A percentile compares a stretch with the other conserved stretches of the same genome.
These are phyloP conservation scores for Leptosphaerulina australis DNA, from an alignment of 2,329 filamentous ascomycete genomes.

Conservation along the genomic window DNA sequence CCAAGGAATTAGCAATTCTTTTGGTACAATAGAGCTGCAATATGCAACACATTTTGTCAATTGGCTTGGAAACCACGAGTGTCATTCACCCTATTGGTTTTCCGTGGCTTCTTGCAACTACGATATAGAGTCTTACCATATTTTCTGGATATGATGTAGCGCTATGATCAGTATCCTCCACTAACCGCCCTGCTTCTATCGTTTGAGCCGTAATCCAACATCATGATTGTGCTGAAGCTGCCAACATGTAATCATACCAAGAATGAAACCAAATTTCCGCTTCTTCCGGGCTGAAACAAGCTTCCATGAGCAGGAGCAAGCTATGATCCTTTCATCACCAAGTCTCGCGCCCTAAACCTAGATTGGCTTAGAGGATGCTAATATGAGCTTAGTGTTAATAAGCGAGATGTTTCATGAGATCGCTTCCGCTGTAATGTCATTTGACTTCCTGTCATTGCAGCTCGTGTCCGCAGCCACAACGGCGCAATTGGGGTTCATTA, in stretches of 20 bases:
- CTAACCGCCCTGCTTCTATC: too few species aligned
- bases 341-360: slow-evolving; percentile 2
- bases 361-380: not conserved
- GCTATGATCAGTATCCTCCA: too few species aligned
- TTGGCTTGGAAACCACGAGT: too few species aligned
- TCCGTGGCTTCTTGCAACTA: too few species aligned
- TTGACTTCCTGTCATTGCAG: slow-evolving; percentile 16
- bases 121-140: too few species aligned
- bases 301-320: slow-evolving; percentile 23
- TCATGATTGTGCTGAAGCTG: not conserved
- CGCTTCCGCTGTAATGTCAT: slow-evolving; percentile 25
- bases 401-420: slow-evolving; percentile 27
- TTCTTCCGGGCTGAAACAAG: slow-evolving; percentile 24
- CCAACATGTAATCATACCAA: not conserved
- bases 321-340: slow-evolving; percentile 23
- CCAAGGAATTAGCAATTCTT: too few species aligned
- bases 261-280: slow-evolving; percentile 20
- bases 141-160: too few species aligned
- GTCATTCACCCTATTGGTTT: too few species aligned
- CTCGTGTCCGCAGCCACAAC: slow-evolving; percentile 15
- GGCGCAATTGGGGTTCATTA: slow-evolving; percentile 4
- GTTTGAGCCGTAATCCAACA: too few species aligned
- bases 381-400: slow-evolving; percentile 14
- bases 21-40: too few species aligned
- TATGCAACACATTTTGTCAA: too few species aligned